These are phyloP conservation scores for Alloascoidea africana DNA, from an alignment of 805 yeast genomes.

Conservation along the genomic window DNA sequence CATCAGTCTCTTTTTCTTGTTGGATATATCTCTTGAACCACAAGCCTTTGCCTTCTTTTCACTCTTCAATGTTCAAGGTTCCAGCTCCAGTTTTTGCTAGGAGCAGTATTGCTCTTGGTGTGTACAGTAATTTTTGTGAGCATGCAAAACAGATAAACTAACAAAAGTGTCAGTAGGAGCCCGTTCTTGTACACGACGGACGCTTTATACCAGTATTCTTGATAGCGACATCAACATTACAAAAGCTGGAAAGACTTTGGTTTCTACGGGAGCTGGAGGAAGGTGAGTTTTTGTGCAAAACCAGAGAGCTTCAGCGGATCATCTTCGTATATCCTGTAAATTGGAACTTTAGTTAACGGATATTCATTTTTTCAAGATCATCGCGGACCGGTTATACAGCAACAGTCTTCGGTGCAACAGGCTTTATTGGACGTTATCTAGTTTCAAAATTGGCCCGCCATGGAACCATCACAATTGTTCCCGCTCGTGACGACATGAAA, in stretches of 20 bases:
- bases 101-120: too few species aligned
- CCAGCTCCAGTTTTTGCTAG: too few species aligned
- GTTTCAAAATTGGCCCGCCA: slow-evolving; percentile 64
- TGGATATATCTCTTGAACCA: too few species aligned
- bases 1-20: background rate
- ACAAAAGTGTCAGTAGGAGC: too few species aligned
- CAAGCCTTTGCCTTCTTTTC: slow-evolving; percentile 2
- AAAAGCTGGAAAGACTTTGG: slow-evolving; percentile 55
- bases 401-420: slow-evolving; percentile 75
- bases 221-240: slow-evolving; percentile 49
- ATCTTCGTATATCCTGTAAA: too few species aligned
- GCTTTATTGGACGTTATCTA: slow-evolving; percentile 63
- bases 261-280: slow-evolving; percentile 67
- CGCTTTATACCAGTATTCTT: slow-evolving; percentile 18
- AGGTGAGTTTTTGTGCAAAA: too few species aligned
- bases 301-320: too few species aligned
- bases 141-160: too few species aligned
- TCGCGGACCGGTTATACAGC: slow-evolving; percentile 83
- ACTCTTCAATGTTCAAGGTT: slow-evolving; percentile 3
- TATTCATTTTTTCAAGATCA: too few species aligned
- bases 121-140: background rate
- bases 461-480: slow-evolving; percentile 64
- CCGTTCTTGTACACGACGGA: slow-evolving; percentile 12
- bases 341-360: too few species aligned
- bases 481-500: slow-evolving; percentile 70